Evolutionary conservation across 495 filamentous ascomycete genomes (phyloP), one percentile per base, ranked within the genome.

Genomic region (Penicillium longicatenatum): DNA sequence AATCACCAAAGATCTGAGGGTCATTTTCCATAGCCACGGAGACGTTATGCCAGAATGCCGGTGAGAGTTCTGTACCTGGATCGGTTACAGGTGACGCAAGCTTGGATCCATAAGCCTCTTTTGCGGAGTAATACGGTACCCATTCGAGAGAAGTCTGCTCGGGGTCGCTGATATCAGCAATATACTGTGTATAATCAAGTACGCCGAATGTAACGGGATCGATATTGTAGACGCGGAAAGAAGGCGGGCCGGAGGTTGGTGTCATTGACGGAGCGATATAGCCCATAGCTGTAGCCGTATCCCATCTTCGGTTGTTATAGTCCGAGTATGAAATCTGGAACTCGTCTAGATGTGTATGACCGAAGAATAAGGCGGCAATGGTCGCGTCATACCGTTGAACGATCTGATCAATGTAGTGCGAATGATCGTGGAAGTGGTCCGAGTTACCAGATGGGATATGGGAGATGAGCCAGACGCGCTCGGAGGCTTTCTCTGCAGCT

Each of bases 41-140:
- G 21, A 85, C 76, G 62, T 82, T 79, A 61, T 85, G 82, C 82
- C 82, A 84, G 70, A 85, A 85, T 8, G 78, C 79, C 0, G 82
- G 76, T 0, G 76, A 78, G 6, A 84, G 70, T 51, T 84, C 82
- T 17, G 65, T 71, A 2, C 45, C 37, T 0, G 65, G 26, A 30
- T 70, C 67, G 0, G 65, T 69, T 4, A 76, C 50, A 0, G 79
- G 72, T 14, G 78, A 72, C n/a, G 45, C 59, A 39, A 83, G 52
- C 1, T 75, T 66, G 8, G 73, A 57, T 22, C 81, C 80, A 57
- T 86, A 86, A 12, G 71, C 70, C 54, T 77, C 75, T 57, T 79
- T 80, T 20, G 79, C 82, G 5, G 75, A 77, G 67, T 86, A 86
- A 63, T 81, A 81, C 0, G 73, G 75, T 1, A 59, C 57, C 83